A percentile compares a stretch with the other conserved stretches of the same genome.
Conservation (phyloP, 805 yeast species). For the Blastobotrys terrestris region DNA sequence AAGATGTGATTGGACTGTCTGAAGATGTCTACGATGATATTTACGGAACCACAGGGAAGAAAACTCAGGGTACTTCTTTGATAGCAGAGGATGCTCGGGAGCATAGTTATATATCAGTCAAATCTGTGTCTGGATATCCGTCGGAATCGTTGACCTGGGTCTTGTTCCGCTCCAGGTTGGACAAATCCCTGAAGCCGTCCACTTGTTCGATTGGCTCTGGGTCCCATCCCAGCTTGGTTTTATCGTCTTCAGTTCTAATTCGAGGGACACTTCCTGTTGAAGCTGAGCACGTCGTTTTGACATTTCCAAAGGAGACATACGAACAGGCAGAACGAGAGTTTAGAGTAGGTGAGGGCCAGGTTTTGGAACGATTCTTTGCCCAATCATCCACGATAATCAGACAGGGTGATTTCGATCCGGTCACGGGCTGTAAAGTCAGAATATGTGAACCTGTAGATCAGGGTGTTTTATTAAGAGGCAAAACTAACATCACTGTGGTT, state of each 20-base stretch:
- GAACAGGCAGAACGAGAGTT: slow-evolving; percentile 33
- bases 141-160: slow-evolving; percentile 6
- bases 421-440: slow-evolving; percentile 44
- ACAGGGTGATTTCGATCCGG: slow-evolving; percentile 39
- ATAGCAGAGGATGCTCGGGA: slow-evolving; percentile 3
- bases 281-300: slow-evolving; percentile 37
- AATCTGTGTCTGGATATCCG: slow-evolving; percentile 1
- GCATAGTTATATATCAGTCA: slow-evolving; percentile 9
- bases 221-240: not conserved
- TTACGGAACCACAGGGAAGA: slow-evolving; percentile 5
- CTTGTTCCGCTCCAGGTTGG: slow-evolving; percentile 10
- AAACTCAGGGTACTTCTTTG: not conserved
- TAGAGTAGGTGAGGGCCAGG: slow-evolving; percentile 18
- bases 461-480: slow-evolving; percentile 42
- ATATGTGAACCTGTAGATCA: slow-evolving; percentile 72
- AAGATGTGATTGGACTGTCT: slow-evolving; percentile 9
- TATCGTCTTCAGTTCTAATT: slow-evolving; percentile 10
- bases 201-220: not conserved
- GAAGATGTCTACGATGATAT: slow-evolving; percentile 11
- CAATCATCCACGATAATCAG: slow-evolving; percentile 26
- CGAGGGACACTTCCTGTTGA: slow-evolving; percentile 16
- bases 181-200: slow-evolving; percentile 9
- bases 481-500: slow-evolving; percentile 51
- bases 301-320: slow-evolving; percentile 45
- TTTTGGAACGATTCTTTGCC: not conserved